Evolutionary conservation across 495 filamentous ascomycete genomes (phyloP).

Genomic region (Trichoderma orchidacearum): DNA sequence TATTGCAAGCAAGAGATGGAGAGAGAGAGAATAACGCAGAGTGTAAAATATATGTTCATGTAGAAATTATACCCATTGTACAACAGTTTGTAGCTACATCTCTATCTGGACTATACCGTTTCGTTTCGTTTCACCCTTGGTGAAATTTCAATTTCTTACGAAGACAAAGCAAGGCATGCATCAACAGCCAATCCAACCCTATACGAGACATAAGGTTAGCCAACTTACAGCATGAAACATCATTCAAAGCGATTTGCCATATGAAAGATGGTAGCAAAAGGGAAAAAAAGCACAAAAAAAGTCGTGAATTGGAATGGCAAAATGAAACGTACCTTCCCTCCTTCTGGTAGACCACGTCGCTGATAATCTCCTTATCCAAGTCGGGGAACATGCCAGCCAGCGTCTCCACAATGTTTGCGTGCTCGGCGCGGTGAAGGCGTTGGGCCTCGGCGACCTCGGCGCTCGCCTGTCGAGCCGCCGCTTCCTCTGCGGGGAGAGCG

Average conservation of each 20-base stretch:
- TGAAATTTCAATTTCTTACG: slow-evolving; percentile 9
- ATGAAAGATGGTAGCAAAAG: no score
- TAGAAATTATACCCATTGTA: neutral
- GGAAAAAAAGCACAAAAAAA: neutral
- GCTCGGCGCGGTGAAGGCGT: slow-evolving; percentile 71
- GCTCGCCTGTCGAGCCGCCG: slow-evolving; percentile 85
- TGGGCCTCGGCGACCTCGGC: slow-evolving; percentile 85
- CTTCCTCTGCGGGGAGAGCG: slow-evolving; percentile 61
- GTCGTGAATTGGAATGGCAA: no score
- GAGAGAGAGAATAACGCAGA: neutral
- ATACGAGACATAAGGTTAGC: slow-evolving; percentile 8
- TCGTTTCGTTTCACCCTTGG: neutral
- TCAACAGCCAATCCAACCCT: slow-evolving; percentile 86
- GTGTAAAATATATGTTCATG: neutral
- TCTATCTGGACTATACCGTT: no score
- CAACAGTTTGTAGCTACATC: no score
- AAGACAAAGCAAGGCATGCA: slow-evolving; percentile 71
- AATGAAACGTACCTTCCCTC: slow-evolving; percentile 63
- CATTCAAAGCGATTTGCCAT: no score
- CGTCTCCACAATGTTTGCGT: slow-evolving; percentile 83
- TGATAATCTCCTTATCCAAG: slow-evolving; percentile 80
- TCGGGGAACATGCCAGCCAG: slow-evolving; percentile 88
- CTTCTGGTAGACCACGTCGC: slow-evolving; percentile 85
- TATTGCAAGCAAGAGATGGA: neutral
- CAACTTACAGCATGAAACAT: slow-evolving; percentile 2